A percentile compares a stretch with the other conserved stretches of the same genome.
Evolutionary conservation across 768 basidiomycete species (phyloP).

Genomic region (Coprinopsis marcescibilis): DNA sequence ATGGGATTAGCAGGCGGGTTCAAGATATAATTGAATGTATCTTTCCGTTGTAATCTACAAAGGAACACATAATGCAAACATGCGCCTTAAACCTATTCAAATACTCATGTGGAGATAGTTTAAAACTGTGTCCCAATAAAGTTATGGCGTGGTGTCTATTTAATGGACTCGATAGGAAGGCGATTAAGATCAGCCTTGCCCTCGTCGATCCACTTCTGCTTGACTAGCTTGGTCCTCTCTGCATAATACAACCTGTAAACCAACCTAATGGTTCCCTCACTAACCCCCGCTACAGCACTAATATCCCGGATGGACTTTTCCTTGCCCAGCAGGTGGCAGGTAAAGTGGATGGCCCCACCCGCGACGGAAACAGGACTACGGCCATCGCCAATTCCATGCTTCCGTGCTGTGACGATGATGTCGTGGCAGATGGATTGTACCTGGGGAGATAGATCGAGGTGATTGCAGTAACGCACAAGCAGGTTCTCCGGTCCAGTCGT

Average conservation of each 20-base stretch:
- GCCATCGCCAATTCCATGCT: conserved; percentile 87
- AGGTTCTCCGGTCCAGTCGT: conserved; percentile 77
- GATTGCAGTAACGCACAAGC: conserved; percentile 90
- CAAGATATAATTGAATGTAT: too few species aligned
- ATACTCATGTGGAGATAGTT: too few species aligned
- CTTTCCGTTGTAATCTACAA: neutral
- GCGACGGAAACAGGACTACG: conserved; percentile 97
- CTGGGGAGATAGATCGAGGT: conserved; percentile 77
- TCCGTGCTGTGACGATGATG: conserved; percentile 73
- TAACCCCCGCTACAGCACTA: conserved; percentile 85
- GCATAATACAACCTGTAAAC: conserved; percentile 76
- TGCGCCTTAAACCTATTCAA: too few species aligned
- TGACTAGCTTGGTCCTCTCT: conserved; percentile 73
- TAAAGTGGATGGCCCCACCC: conserved; percentile 94
- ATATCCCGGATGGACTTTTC: conserved; percentile 79
- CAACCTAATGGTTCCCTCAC: conserved; percentile 91
- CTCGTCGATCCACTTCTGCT: conserved; percentile 80
- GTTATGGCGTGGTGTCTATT: conserved; percentile 20
- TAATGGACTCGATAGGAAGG: conserved; percentile 35
- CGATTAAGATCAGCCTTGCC: conserved; percentile 58
- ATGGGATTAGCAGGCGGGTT: conserved; percentile 69
- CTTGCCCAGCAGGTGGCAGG: conserved; percentile 74
- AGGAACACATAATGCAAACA: neutral
- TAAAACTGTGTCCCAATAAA: neutral
- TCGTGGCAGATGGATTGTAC: conserved; percentile 81